phyloP scores from a whole-genome alignment of 768 basidiomycete genomes.

The Inosperma sp. region DNA sequence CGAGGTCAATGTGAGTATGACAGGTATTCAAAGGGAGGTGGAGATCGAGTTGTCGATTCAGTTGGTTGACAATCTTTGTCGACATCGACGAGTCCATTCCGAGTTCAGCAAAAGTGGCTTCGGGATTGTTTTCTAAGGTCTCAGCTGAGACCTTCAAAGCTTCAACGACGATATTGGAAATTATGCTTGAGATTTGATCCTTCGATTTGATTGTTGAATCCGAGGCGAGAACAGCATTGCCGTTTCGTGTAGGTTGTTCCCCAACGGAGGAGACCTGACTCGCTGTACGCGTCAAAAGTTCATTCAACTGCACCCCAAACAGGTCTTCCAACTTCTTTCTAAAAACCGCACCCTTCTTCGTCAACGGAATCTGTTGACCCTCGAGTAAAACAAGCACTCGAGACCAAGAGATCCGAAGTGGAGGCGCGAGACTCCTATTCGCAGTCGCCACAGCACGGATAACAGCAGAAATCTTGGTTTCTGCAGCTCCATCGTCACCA shows the following conservation, averaged over 20 bases:
- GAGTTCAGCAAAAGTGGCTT: constrained; percentile 33
- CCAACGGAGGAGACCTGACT: constrained; percentile 10
- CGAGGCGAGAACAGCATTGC: constrained; percentile 8
- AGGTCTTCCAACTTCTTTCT: constrained; percentile 31
- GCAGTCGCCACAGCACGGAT: constrained; percentile 25
- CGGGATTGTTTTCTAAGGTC: constrained; percentile 23
- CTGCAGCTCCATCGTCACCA: constrained; percentile 6
- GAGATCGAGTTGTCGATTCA: constrained; percentile 26
- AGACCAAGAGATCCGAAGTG: constrained; percentile 31
- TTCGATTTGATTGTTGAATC: constrained; percentile 9
- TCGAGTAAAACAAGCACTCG: constrained; percentile 27
- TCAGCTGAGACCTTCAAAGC: constrained; percentile 23
- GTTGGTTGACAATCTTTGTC: constrained; percentile 26
- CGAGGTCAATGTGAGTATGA: constrained; percentile 30
- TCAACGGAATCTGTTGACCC: constrained; percentile 28
- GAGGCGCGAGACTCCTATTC: constrained; percentile 31
- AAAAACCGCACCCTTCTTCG: constrained; percentile 30
- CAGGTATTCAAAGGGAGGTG: constrained; percentile 32
- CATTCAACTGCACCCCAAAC: constrained; percentile 23
- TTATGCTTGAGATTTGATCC: constrained; percentile 20
- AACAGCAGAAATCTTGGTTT: constrained; percentile 21
- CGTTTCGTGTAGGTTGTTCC: constrained; percentile 8
- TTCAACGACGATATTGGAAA: constrained; percentile 23
- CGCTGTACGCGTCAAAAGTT: constrained; percentile 19
- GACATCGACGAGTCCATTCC: constrained; percentile 36